Base-by-base conservation (phyloP, 2,329 filamentous ascomycete genomes). In the Clarireedia sp. region DNA sequence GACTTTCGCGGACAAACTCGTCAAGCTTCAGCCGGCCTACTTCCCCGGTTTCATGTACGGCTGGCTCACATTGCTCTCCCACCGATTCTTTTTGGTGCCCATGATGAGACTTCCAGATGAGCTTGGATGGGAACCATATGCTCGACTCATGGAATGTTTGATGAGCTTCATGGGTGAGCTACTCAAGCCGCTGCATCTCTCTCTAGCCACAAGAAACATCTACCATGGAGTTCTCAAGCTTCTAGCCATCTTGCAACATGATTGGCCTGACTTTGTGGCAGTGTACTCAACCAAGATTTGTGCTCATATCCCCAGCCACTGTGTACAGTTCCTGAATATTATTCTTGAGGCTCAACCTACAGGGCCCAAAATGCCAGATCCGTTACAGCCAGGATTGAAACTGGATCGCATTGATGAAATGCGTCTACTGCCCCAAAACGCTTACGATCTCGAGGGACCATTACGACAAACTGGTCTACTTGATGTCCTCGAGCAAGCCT, bases 181-280 rank as follows among this genome's bases (percentile, higher is more conserved):
- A 59, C 76, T 96, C 61, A 94, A 92, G 71, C 79, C 84, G 9
- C 74, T 85, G 26, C 84, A 84, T 56, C 78, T 90, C 16, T 78
- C 84, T 3, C 76, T 82, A 36, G 78, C 88, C 50, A 82, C 85
- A 36, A 91, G 89, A 68, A 89, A 92, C 54, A 82, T 95, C 59
- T 96, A 96, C 70, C 85, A 89, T 58, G 90, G 86, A 8, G 82
- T 88, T 1, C 75, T 95, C 48, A 90, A 95, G 67, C 81, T 96
- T 57, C 74, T 97, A 54, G 75, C 95, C 36, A 80, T 95, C 51
- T 75, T 99, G 52, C 89, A 96, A 63, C 94, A 97, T 67, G 94
- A 99, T 70, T 97, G 90, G 71, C 88, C 92, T 0, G 90, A 96
- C 55, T 99, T 96, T 70, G 74, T 99, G 43, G 87, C 89, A 5